These are phyloP conservation scores for Epichloe brachyelytri DNA, from an alignment of 2,329 filamentous ascomycete genomes.

Conservation along the genomic window DNA sequence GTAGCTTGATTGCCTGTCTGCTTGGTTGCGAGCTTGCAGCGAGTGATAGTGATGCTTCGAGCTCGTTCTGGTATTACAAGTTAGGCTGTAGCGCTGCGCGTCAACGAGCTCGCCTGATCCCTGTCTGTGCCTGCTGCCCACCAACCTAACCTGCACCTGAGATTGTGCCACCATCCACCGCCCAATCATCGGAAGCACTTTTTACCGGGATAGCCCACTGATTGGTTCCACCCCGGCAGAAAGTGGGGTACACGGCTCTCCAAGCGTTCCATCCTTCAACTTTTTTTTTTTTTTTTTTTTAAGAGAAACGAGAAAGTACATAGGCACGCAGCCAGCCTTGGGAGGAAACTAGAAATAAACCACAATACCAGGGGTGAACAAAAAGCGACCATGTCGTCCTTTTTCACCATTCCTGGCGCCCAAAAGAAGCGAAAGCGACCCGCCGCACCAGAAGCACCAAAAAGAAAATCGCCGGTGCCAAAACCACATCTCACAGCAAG, in stretches of 20 bases:
- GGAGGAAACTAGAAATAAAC: background rate
- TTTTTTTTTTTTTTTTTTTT: slow-evolving; percentile 26
- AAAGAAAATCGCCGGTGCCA: slow-evolving; percentile 44
- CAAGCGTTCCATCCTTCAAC: slow-evolving; percentile 17
- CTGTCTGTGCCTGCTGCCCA: background rate
- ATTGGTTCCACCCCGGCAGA: slow-evolving; percentile 12
- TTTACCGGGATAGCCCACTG: slow-evolving; percentile 9
- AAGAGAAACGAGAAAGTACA: background rate
- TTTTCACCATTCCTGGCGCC: slow-evolving; percentile 80
- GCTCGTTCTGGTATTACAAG: slow-evolving; percentile 3
- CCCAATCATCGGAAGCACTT: slow-evolving; percentile 20
- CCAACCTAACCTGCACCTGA: background rate
- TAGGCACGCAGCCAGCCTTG: background rate
- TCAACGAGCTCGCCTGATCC: slow-evolving; percentile 14
- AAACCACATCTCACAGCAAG: slow-evolving; percentile 23
- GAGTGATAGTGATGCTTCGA: slow-evolving; percentile 3
- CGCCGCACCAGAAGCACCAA: slow-evolving; percentile 38
- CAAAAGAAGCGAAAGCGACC: slow-evolving; percentile 82
- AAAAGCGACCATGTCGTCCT: slow-evolving; percentile 64
- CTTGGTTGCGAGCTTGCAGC: background rate
- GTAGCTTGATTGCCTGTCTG: background rate
- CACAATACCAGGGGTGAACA: background rate
- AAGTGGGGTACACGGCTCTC: slow-evolving; percentile 12
- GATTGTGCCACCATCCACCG: slow-evolving; percentile 23
- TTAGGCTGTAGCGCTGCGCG: slow-evolving; percentile 27